Percentiles rank a stretch among this genome's conserved stretches.
These are phyloP conservation scores for Ceratocystiopsis sp. DNA, from an alignment of 2,329 filamentous ascomycete species.

Conservation along the genomic window DNA sequence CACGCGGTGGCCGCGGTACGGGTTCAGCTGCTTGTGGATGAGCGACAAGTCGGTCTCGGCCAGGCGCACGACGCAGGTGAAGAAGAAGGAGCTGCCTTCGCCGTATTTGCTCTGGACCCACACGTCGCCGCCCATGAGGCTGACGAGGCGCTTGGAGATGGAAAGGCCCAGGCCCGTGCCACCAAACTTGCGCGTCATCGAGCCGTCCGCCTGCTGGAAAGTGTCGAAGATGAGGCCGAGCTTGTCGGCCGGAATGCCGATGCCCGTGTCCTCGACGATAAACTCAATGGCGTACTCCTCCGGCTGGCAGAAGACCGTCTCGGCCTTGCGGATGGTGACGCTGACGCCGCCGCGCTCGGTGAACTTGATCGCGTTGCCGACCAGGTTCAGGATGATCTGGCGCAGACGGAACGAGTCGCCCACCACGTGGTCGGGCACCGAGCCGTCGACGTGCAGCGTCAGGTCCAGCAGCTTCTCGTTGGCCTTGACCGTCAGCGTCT, in stretches of 20 bases:
- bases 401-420: constrained; percentile 92
- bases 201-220: constrained; percentile 95
- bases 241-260: constrained; percentile 90
- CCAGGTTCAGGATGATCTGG: constrained; percentile 92
- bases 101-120: constrained; percentile 92
- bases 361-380: constrained; percentile 98
- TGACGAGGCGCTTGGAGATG: constrained; percentile 88
- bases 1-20: constrained; percentile 85
- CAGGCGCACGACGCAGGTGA: constrained; percentile 80
- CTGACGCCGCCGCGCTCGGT: constrained; percentile 94
- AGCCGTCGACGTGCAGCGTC: constrained; percentile 83
- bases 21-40: constrained; percentile 68
- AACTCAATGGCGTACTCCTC: constrained; percentile 84
- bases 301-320: constrained; percentile 31
- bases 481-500: constrained; percentile 90
- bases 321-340: constrained; percentile 64
- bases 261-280: constrained; percentile 87
- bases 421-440: constrained; percentile 85
- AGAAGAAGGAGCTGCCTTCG: constrained; percentile 87
- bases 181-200: constrained; percentile 89
- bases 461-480: constrained; percentile 91
- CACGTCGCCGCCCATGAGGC: constrained; percentile 88
- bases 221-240: constrained; percentile 96
- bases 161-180: constrained; percentile 87
- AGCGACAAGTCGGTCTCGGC: constrained; percentile 62